Evolutionary conservation across 2,329 filamentous ascomycete genomes (phyloP), one percentile per base, ranked within the genome.

Genomic region (Apiospora pterosperma): DNA sequence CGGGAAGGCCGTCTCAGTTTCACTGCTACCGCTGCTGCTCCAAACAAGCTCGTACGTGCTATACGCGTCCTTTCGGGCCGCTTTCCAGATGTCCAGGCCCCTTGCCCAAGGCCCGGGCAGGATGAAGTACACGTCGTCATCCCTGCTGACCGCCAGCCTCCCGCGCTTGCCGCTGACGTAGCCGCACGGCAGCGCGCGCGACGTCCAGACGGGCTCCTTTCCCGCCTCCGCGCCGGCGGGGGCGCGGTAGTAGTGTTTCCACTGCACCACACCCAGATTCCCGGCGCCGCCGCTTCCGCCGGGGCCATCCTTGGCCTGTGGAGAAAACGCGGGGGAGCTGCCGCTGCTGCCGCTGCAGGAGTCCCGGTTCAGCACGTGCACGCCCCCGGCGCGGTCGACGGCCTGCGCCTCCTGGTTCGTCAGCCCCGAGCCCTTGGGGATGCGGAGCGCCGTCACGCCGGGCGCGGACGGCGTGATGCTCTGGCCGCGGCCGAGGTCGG

Each of bases 381-480:
- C 80, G 1, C 80, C 77, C 0, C 82, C 82, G 2, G 75, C 75
- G 3, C 67, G 66, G 59, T 84, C 82, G 2, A 80, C 79, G 8
- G 77, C 78, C 67, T 85, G 82, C 3, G 79, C 78, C 72, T 84
- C 82, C 71, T 85, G 82, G 67, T 84, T 85, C 64, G 80, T 78
- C 62, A 85, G 77, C 1, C 83, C 79, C 25, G 75, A 79, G 4
- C 77, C 76, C 67, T 80, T 81, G 0, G 79, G 77, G n/a, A 84
- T 81, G 3, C 71, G 70, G 63, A 80, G 81, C 1, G 80, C 79
- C 19, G 78, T 76, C 59, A 83, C 79, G 0, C 81, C 82, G 0
- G 73, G 64, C 0, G 78, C 75, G 0, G 74, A 74, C 0, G 81
- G 82, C 1, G 69, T 71, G 12, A 84, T 78, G 14, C 79, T 78